Evolutionary conservation across 305 asterid genomes (phyloP).

Genomic region (Caryopteris hybrid): DNA sequence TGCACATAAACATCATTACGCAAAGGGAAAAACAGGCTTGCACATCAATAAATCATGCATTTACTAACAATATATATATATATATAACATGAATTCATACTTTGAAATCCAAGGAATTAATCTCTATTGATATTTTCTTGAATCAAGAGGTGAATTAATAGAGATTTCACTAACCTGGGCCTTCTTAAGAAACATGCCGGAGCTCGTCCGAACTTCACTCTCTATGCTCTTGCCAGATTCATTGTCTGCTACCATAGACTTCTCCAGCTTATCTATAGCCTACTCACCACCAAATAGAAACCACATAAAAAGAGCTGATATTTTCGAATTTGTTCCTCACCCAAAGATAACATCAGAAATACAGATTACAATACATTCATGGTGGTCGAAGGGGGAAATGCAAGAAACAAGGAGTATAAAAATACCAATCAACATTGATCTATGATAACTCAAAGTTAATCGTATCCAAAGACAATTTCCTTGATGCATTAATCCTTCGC

Average conservation of each 20-base stretch:
- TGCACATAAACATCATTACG: not conserved
- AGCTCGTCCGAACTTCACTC: slow-evolving; percentile 85
- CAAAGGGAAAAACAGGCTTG: not conserved
- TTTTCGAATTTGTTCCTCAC: not conserved
- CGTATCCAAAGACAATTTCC: not conserved
- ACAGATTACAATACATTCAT: not conserved
- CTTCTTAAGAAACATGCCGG: slow-evolving; percentile 72
- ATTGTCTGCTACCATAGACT: slow-evolving; percentile 88
- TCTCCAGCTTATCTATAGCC: slow-evolving; percentile 87
- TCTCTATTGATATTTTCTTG: not conserved
- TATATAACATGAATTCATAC: not conserved
- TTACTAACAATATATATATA: not conserved
- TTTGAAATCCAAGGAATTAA: slow-evolving; percentile 5
- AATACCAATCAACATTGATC: not conserved
- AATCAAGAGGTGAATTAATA: not conserved
- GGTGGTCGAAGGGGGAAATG: not conserved
- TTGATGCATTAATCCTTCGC: not conserved
- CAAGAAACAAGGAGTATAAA: not conserved
- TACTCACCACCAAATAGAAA: slow-evolving; percentile 29
- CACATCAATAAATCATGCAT: not conserved
- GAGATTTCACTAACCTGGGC: slow-evolving; percentile 49
- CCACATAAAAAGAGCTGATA: not conserved
- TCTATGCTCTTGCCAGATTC: slow-evolving; percentile 81
- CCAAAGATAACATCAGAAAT: not conserved
- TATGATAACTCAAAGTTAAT: not conserved